Conservation (phyloP, 306 rosid species). For the Luffa acutangula region DNA sequence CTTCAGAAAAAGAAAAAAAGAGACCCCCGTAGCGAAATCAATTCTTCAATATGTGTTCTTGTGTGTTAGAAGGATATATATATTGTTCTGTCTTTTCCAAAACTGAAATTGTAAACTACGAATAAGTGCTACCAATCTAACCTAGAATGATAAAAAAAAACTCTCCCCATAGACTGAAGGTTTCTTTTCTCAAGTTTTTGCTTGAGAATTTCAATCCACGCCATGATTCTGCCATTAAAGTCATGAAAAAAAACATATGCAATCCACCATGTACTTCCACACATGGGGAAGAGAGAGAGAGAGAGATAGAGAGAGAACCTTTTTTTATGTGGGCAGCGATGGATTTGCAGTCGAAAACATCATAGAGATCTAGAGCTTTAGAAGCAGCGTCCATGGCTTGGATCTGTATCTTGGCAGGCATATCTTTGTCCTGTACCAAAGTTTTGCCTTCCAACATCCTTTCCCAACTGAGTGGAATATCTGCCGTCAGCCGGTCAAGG, state of each 20-base stretch:
- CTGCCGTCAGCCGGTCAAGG: no score
- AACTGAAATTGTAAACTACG: slow-evolving; percentile 33
- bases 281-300: neutral
- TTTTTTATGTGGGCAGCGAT: slow-evolving; percentile 89
- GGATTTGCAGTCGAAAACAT: slow-evolving; percentile 82
- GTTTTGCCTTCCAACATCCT: slow-evolving; percentile 95
- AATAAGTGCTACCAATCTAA: slow-evolving; percentile 40
- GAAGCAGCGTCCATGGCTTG: slow-evolving; percentile 93
- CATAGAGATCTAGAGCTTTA: slow-evolving; percentile 86
- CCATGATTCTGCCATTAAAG: neutral
- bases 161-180: slow-evolving; percentile 27
- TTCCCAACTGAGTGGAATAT: slow-evolving; percentile 1
- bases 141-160: slow-evolving; percentile 36
- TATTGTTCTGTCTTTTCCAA: slow-evolving; percentile 55
- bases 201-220: slow-evolving; percentile 25
- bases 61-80: slow-evolving; percentile 43
- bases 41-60: no score
- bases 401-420: slow-evolving; percentile 92
- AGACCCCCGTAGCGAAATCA: neutral
- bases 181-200: slow-evolving; percentile 43
- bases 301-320: slow-evolving; percentile 29
- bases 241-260: neutral
- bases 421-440: slow-evolving; percentile 63
- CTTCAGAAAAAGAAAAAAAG: neutral
- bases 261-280: neutral